Evolutionary conservation across 2,329 filamentous ascomycete species (phyloP), one percentile per base, ranked within the genome.

Genomic region (Fusarium transvaalense): DNA sequence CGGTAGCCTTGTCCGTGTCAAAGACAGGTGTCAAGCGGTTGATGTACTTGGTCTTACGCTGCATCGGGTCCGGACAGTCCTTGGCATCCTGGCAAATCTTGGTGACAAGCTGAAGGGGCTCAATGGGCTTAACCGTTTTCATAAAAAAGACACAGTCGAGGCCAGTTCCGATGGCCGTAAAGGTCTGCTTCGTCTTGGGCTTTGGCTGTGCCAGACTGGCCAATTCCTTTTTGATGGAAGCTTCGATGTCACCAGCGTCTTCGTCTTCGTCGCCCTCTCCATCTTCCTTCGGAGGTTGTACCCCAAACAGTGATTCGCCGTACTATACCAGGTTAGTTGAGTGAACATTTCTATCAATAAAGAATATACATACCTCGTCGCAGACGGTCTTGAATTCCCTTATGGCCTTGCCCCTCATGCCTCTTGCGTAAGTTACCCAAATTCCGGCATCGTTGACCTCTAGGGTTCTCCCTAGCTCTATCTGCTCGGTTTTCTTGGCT

Each of bases 341-440:
- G 14, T 27, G n/a, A 66, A 34, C 27, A 21, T 27, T 27, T 43
- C 38, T 17, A 13, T 37, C 25, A 50, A 34, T 27, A 46, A 23
- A 25, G 19, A n/a, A n/a, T 27, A 21, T n/a, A 29, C 41, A 64
- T 78, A 92, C 90, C 81, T 91, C 85, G 42, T 90, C 84, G 73
- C 93, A 91, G 23, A 94, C 80, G 61, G 85, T 79, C 59, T 83
- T 84, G 66, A 94, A 83, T 76, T 95, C 92, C 50, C 84, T 82
- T 4, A 91, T 85, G 15, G 91, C 91, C 77, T 89, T 91, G 41
- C 83, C 83, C 78, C 92, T 91, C 81, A 91, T 90, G 68, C 88
- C 87, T 75, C 90, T 86, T 52, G 90, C 88, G 76, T 91, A 94
- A 0, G 92, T 94, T 29, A 90, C 89, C 91, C 91, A 95, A 61